These are phyloP conservation scores for Moricandia moricandioides DNA, from an alignment of 345 rosid genomes.

Conservation along the genomic window DNA sequence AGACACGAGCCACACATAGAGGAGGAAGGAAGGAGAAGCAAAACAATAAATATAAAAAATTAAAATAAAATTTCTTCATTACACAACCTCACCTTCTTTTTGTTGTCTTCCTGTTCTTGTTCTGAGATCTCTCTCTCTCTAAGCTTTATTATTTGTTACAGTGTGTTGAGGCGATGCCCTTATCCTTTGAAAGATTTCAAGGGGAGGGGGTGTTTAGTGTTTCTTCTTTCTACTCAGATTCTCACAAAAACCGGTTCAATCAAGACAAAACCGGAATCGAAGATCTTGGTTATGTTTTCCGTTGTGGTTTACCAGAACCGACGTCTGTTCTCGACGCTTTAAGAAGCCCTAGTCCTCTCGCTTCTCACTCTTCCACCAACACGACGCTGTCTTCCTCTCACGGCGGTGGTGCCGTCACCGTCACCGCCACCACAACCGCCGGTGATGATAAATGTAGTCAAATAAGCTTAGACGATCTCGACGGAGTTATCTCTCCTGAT, in stretches of 20 bases:
- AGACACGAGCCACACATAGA: slow-evolving; percentile 42
- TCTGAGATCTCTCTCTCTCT: slow-evolving; percentile 31
- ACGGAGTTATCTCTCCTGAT: slow-evolving; percentile 54
- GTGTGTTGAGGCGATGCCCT: slow-evolving; percentile 72
- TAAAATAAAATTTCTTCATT: slow-evolving; percentile 20
- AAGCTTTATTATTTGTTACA: background rate
- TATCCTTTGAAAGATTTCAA: slow-evolving; percentile 82
- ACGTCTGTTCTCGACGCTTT: slow-evolving; percentile 60
- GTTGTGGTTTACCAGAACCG: slow-evolving; percentile 47
- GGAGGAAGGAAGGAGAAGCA: slow-evolving; percentile 6
- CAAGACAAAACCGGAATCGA: slow-evolving; percentile 17
- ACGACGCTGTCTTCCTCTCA: slow-evolving; percentile 76
- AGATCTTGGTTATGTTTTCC: slow-evolving; percentile 46
- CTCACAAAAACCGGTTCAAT: slow-evolving; percentile 24
- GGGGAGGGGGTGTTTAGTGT: slow-evolving; percentile 74
- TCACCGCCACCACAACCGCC: slow-evolving; percentile 21
- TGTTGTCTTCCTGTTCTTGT: slow-evolving; percentile 22
- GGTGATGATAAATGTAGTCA: slow-evolving; percentile 57
- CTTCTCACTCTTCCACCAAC: slow-evolving; percentile 44
- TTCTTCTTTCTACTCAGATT: slow-evolving; percentile 40
- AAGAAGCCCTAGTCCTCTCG: slow-evolving; percentile 59
- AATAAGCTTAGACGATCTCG: slow-evolving; percentile 64
- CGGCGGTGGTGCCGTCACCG: slow-evolving; percentile 43
- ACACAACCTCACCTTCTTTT: slow-evolving; percentile 24
- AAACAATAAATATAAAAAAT: background rate